phyloP scores from a whole-genome alignment of 768 basidiomycete species.

The Baorangia bicolor region DNA sequence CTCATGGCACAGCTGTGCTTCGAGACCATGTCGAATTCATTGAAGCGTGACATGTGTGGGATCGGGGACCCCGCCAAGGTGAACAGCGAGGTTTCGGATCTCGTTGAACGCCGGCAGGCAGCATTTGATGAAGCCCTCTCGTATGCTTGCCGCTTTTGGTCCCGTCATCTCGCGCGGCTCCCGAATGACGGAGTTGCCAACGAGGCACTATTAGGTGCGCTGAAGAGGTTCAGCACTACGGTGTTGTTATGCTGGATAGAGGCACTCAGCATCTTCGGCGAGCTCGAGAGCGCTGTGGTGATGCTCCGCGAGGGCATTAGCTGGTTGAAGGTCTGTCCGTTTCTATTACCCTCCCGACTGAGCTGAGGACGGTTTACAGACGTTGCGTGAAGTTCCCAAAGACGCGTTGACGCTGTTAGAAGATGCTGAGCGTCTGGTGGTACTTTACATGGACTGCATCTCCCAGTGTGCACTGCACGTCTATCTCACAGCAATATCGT shows the following conservation, averaged over 20 bases:
- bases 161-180: conserved; percentile 17
- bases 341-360: background rate
- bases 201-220: conserved; percentile 6
- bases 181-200: conserved; percentile 2
- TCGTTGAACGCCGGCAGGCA: conserved; percentile 11
- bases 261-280: conserved; percentile 17
- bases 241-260: conserved; percentile 21
- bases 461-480: conserved; percentile 22
- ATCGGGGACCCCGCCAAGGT: conserved; percentile 16
- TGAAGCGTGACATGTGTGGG: conserved; percentile 23
- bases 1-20: conserved; percentile 21
- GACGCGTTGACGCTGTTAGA: conserved; percentile 9
- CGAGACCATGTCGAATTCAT: conserved; percentile 14
- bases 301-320: conserved; percentile 13
- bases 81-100: conserved; percentile 18
- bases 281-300: conserved; percentile 14
- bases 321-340: conserved; percentile 15
- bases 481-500: conserved; percentile 9
- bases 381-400: conserved; percentile 4
- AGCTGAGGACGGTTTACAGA: conserved; percentile 1
- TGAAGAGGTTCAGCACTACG: conserved; percentile 13
- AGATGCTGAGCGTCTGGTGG: conserved; percentile 20
- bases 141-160: conserved; percentile 24
- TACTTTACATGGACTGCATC: conserved; percentile 20
- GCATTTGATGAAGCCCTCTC: conserved; percentile 15